Conservation (phyloP, 306 rosid genomes). For the Lathyrus tuberosus region DNA sequence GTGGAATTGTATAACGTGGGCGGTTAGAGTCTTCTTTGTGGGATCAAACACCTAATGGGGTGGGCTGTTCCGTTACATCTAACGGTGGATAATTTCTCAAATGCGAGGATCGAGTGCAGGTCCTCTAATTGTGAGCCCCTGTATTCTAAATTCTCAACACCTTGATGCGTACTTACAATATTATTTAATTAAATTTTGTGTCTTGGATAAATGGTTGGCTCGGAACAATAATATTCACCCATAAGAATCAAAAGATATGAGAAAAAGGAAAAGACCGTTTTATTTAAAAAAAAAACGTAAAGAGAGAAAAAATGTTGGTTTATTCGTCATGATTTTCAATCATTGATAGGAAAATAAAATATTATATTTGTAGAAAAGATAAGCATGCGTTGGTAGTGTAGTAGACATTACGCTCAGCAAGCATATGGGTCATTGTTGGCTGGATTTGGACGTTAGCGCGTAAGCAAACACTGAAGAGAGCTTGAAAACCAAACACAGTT, state of each 20-base stretch:
- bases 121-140: no score
- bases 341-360: background rate
- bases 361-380: background rate
- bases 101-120: no score
- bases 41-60: no score
- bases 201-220: no score
- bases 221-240: background rate
- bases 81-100: no score
- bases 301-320: background rate
- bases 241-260: background rate
- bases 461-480: background rate
- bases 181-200: no score
- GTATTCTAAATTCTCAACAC: no score
- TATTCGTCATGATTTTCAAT: background rate
- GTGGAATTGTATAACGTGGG: no score
- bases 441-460: conserved; percentile 29
- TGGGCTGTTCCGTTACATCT: no score
- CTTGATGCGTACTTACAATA: no score
- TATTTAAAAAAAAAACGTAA: background rate
- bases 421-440: conserved; percentile 33
- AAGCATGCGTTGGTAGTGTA: conserved; percentile 30
- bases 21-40: no score
- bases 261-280: background rate
- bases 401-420: background rate
- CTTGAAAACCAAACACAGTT: background rate